These are phyloP conservation scores for Ambrosiella cleistominuta DNA, from an alignment of 2,329 filamentous ascomycete species.

Conservation along the genomic window DNA sequence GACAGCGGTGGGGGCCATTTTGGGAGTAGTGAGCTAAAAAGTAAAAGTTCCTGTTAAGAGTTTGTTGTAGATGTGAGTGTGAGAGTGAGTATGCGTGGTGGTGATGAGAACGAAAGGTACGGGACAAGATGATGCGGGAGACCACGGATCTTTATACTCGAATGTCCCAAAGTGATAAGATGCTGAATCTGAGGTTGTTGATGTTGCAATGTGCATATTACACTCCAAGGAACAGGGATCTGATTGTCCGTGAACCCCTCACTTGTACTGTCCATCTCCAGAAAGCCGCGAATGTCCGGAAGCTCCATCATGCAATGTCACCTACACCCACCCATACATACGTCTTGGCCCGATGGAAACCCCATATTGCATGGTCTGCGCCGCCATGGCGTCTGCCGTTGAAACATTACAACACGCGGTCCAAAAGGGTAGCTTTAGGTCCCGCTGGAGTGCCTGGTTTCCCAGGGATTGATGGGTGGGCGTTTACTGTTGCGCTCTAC, in stretches of 20 bases:
- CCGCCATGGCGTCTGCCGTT: no score
- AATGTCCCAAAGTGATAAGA: not conserved
- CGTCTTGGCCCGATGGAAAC: no score
- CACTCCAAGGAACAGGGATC: not conserved
- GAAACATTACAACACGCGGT: no score
- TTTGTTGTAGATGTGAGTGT: not conserved
- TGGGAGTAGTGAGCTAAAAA: not conserved
- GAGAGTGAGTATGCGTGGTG: not conserved
- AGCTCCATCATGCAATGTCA: no score
- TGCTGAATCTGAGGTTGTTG: not conserved
- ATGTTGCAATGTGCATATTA: not conserved
- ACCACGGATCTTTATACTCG: not conserved
- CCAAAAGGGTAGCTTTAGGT: no score
- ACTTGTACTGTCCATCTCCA: not conserved
- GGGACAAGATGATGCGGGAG: not conserved
- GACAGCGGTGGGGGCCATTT: constrained; percentile 14
- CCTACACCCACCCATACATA: no score
- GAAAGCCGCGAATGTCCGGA: no score
- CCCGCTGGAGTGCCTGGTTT: no score
- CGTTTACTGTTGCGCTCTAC: no score
- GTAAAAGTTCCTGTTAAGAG: not conserved
- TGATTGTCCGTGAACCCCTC: not conserved
- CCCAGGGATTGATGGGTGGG: no score
- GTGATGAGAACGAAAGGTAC: not conserved
- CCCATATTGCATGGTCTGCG: no score